Percentiles rank a stretch among this genome's conserved stretches.
These are phyloP conservation scores for Zygosaccharomyces siamensis DNA, from an alignment of 805 yeast species.

Conservation along the genomic window DNA sequence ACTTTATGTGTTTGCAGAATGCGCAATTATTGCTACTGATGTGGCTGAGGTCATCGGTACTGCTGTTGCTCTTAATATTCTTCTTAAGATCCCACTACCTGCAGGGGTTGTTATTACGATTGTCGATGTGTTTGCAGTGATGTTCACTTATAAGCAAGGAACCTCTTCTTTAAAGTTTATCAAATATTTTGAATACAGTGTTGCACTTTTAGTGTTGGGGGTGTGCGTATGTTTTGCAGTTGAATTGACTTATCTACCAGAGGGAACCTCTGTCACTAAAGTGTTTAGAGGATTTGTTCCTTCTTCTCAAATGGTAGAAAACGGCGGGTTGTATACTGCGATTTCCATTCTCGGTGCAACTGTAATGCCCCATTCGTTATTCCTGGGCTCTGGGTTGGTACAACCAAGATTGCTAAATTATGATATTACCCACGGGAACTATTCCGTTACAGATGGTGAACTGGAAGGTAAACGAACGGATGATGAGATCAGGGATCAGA, in stretches of 20 bases:
- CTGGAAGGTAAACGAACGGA: slow-evolving; percentile 12
- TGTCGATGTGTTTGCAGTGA: slow-evolving; percentile 71
- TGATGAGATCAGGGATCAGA: slow-evolving; percentile 36
- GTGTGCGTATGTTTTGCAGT: slow-evolving; percentile 78
- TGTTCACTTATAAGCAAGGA: slow-evolving; percentile 73
- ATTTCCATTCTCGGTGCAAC: slow-evolving; percentile 89
- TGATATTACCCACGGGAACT: slow-evolving; percentile 56
- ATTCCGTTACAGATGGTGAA: slow-evolving; percentile 25
- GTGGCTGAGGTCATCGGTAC: slow-evolving; percentile 93
- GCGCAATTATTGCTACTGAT: slow-evolving; percentile 88
- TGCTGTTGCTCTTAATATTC: slow-evolving; percentile 76
- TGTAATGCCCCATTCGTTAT: slow-evolving; percentile 88
- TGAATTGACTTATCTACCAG: slow-evolving; percentile 56
- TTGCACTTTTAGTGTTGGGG: slow-evolving; percentile 61
- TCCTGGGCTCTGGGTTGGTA: slow-evolving; percentile 80
- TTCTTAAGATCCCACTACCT: slow-evolving; percentile 68
- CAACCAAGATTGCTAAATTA: slow-evolving; percentile 77
- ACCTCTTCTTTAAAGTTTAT: slow-evolving; percentile 70
- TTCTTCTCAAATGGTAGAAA: slow-evolving; percentile 43
- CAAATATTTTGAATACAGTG: slow-evolving; percentile 70
- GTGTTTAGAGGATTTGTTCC: slow-evolving; percentile 71
- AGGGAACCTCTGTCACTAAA: slow-evolving; percentile 41
- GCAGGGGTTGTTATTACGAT: slow-evolving; percentile 77
- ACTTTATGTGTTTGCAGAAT: slow-evolving; percentile 74
- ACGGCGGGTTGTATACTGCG: slow-evolving; percentile 65